Conservation (phyloP, 169 alveolate genomes). For the Plasmodium gaboni region DNA sequence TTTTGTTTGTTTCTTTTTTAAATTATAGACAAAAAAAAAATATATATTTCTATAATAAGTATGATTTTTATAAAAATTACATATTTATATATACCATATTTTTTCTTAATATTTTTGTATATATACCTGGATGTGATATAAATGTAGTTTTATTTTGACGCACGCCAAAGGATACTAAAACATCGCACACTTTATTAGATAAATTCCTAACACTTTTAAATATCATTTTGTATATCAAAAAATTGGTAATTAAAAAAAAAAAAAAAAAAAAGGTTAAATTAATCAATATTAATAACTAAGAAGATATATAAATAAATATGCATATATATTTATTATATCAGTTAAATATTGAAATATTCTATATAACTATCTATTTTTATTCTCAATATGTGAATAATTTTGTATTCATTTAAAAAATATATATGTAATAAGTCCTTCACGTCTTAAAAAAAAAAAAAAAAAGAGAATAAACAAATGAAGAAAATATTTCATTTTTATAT, state of each 20-base stretch:
- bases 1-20: neutral
- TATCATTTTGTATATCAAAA: slow-evolving; percentile 31
- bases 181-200: slow-evolving; percentile 83
- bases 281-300: neutral
- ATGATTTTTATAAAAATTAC: neutral
- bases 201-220: slow-evolving; percentile 18
- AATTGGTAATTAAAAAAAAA: neutral
- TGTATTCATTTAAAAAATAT: too few relatives aligned
- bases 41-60: neutral
- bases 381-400: too few relatives aligned
- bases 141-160: slow-evolving; percentile 84
- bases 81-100: neutral
- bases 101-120: neutral
- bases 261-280: neutral
- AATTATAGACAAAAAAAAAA: neutral
- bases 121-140: slow-evolving; percentile 87
- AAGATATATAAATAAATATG: neutral
- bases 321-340: neutral
- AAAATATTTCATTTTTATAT: too few relatives aligned
- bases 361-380: too few relatives aligned
- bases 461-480: too few relatives aligned
- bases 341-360: neutral
- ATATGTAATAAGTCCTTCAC: too few relatives aligned
- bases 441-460: too few relatives aligned
- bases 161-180: slow-evolving; percentile 85